phyloP scores from a whole-genome alignment of 176 grass and related monocot species.

The Guadua angustifolia region DNA sequence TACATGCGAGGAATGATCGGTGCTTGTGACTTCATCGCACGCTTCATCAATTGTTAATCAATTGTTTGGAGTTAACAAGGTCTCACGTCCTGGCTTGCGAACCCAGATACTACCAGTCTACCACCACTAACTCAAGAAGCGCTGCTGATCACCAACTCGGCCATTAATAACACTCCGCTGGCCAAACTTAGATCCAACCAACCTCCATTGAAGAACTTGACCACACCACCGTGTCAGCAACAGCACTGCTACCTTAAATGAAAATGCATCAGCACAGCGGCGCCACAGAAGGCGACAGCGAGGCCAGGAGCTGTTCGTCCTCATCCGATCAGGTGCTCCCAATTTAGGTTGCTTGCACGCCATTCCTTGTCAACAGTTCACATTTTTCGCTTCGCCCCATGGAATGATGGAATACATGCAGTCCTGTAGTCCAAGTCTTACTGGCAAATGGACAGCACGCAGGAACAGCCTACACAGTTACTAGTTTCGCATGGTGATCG shows the following conservation, averaged over 20 bases:
- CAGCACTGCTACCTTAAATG: not conserved
- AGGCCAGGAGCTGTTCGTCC: not conserved
- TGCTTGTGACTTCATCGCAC: not conserved
- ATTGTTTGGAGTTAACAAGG: not conserved
- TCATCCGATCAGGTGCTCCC: no score
- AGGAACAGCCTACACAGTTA: not conserved
- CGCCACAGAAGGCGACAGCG: not conserved
- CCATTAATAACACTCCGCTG: not conserved
- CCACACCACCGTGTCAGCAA: constrained; percentile 1
- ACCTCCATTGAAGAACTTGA: constrained; percentile 9
- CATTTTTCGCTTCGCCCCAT: not conserved
- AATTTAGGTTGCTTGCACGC: constrained; percentile 34
- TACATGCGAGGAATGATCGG: not conserved
- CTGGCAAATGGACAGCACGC: not conserved
- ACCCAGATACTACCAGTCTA: no score
- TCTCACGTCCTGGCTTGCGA: not conserved
- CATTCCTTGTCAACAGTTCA: not conserved
- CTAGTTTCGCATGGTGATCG: not conserved
- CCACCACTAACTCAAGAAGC: not conserved
- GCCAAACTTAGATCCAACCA: constrained; percentile 9
- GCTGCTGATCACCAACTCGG: constrained; percentile 26
- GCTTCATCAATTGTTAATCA: not conserved
- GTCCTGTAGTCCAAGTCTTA: not conserved
- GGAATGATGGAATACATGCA: not conserved
- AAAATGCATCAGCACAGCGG: not conserved